Base-by-base conservation (phyloP, 1,139 yeast species). In the Yamadazyma pseudoaaseri region DNA sequence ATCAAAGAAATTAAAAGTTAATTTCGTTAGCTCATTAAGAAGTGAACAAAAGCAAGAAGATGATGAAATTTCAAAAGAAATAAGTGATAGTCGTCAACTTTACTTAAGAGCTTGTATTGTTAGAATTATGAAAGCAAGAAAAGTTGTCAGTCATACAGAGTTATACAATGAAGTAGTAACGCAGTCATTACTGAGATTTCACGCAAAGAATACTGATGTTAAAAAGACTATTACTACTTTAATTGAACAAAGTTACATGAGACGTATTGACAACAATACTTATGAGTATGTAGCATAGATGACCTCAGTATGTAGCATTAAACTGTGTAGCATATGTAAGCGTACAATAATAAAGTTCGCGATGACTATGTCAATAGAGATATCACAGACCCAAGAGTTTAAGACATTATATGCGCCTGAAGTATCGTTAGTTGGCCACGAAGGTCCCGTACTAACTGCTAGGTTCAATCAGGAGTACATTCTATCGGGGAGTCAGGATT, bases 111-210 rank as follows among this genome's bases (percentile, higher is more conserved):
- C 97, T 2, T 86, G 95, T 51, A 87, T 92, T 61, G 98, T 92
- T 29, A 77, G 98, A 51, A 86, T 92, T 52, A 92, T 92, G 97
- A 92, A 92, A 65, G 90, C 96, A 1, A 76, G 97, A 53, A 85
- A 89, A 59, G 73, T 71, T 33, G 70, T 87, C 48, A 78, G 79
- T 43, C 97, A 89, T 55, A 84, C 83, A 33, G 81, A 81, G 34
- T 72, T 92, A 51, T 81, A 90, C 34, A 87, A 85, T 48, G 97
- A 92, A 58, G 94, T 92, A 25, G 81, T 87, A 48, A 85, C 87
- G 35, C 96, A 89, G 57, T 79, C 96, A 5, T 81, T 79, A 51
- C 79, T 83, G 39, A 73, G 97, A 50, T 92, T 92, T 69, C 78
- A 76, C 49, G 97, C 97, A 5, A 80, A 81, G 44, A 81, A 87